These are phyloP conservation scores for Jaminaea rosea DNA, from an alignment of 1,284 basidiomycete species.

Conservation along the genomic window DNA sequence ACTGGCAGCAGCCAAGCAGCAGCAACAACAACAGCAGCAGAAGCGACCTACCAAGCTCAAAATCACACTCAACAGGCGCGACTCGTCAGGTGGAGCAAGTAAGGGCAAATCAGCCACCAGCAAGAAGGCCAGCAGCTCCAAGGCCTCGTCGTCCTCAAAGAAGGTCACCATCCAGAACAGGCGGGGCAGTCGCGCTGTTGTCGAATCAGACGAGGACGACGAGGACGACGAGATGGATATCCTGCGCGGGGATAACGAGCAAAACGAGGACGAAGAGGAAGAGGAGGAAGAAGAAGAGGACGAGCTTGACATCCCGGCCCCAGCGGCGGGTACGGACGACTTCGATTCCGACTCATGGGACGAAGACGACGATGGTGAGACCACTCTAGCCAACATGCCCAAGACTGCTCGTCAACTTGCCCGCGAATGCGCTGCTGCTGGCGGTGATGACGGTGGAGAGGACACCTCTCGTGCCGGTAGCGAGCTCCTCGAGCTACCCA, in stretches of 20 bases:
- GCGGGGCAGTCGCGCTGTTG: neutral
- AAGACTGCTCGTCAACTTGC: constrained; percentile 43
- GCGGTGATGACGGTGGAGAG: constrained; percentile 11
- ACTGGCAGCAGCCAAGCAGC: neutral
- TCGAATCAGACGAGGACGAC: constrained; percentile 1
- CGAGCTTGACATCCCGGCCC: neutral
- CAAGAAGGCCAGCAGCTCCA: neutral
- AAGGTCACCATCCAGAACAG: neutral
- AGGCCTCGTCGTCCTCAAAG: neutral
- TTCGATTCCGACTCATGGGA: constrained; percentile 3
- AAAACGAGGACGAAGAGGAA: constrained; percentile 10
- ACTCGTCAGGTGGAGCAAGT: neutral
- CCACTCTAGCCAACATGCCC: constrained; percentile 12
- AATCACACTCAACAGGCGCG: constrained; percentile 1
- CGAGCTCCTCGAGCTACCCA: constrained; percentile 30
- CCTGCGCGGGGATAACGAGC: neutral
- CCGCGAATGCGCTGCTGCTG: constrained; percentile 14
- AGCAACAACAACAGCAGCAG: neutral
- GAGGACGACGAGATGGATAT: constrained; percentile 6
- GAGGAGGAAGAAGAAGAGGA: constrained; percentile 14
- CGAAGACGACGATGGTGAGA: constrained; percentile 12
- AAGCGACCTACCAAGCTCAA: neutral
- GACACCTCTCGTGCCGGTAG: constrained; percentile 7
- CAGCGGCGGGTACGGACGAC: neutral
- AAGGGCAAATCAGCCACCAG: too few species aligned